A percentile compares a stretch with the other conserved stretches of the same genome.
Conservation (phyloP, 495 filamentous ascomycete species). For the Aspergillus olivimuriae region DNA sequence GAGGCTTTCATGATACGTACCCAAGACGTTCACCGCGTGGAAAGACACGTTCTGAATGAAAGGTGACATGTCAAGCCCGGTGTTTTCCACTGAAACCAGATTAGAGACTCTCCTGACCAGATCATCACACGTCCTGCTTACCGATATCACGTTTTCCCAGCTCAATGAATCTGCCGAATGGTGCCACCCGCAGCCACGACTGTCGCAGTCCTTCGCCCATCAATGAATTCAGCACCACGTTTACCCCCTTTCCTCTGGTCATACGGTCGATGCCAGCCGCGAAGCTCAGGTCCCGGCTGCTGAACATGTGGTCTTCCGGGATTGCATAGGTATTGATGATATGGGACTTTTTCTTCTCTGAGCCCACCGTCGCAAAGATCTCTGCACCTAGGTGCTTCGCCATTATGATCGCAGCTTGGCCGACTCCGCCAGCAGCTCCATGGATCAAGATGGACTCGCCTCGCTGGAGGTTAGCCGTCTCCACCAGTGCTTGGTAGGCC, state of each 20-base stretch:
- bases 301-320: neutral
- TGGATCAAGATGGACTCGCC: neutral
- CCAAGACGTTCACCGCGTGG: neutral
- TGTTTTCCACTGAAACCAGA: neutral
- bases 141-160: neutral
- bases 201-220: neutral
- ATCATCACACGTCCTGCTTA: no score
- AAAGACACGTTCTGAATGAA: neutral
- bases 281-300: neutral
- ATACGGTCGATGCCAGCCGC: neutral
- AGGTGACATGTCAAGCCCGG: neutral
- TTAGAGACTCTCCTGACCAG: neutral
- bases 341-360: neutral
- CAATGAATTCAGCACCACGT: neutral
- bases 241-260: neutral
- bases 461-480: neutral
- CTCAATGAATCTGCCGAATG: neutral
- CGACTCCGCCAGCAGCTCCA: neutral
- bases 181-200: neutral
- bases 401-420: neutral
- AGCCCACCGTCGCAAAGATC: neutral
- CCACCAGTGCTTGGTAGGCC: neutral
- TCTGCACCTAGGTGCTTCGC: neutral
- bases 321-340: neutral
- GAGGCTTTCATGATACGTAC: neutral